Evolutionary conservation across 2,329 filamentous ascomycete genomes (phyloP), one percentile per base, ranked within the genome.

Genomic region (Colletotrichum viniferum): DNA sequence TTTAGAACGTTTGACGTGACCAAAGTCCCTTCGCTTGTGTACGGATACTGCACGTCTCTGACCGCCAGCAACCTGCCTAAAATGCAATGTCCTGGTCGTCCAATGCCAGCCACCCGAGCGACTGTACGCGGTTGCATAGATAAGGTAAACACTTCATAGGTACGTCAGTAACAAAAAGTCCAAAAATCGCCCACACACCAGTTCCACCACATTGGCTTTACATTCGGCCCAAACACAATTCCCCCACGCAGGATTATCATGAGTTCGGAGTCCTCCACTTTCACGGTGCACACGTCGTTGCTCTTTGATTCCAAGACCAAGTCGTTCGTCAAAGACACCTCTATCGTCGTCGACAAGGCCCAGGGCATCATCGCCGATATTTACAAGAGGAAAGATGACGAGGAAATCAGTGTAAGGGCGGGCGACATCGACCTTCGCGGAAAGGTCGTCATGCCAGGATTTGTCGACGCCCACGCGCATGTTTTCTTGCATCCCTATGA

Each of bases 401-500:
- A 74, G n/a, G 73, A 73, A n/a, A 71, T 81, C n/a, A 77, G 81
- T 48, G 77, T 80, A 13, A 71, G 79, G 5, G 78, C 80, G 7
- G 83, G 80, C 18, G 86, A 89, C 55, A 87, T 92, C 77, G 88
- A 91, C 73, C 86, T 92, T n/a, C 86, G 90, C 12, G 87, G 88
- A 71, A 85, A 87, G 71, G 83, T 86, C 26, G 87, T 89, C 7
- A 83, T 90, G 66, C 89, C 89, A 0, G 89, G 89, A 12, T 82
- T 90, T 7, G 88, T 91, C 5, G 89, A 91, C 78, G 86, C 88
- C 0, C 89, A 91, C 77, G 90, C 89, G 1, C 89, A 91, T 78
- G 85, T 91, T n/a, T 90, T 91, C 77, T 82, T 90, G 9, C 89
- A 91, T 79, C 81, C 86, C 0, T 88, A 89, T 78, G 81, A 81